Evolutionary conservation across 192 early-diverging fungal species (phyloP).

Genomic region (Dispira parvispora): DNA sequence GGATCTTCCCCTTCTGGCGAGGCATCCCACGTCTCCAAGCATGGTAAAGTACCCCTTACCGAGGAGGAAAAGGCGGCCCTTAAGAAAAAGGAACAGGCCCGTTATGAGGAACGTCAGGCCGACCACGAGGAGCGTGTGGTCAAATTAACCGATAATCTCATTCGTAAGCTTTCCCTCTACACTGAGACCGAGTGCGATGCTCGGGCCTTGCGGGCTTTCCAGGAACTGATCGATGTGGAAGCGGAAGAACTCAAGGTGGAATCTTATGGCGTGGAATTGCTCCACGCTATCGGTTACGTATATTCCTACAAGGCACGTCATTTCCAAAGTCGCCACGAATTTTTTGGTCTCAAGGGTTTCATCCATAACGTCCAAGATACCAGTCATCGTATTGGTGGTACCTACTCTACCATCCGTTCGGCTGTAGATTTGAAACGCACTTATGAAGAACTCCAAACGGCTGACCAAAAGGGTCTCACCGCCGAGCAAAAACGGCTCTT

Average conservation of each 20-base stretch:
- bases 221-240: conserved; percentile 52
- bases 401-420: conserved; percentile 77
- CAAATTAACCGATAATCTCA: conserved; percentile 53
- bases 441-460: conserved; percentile 75
- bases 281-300: conserved; percentile 85
- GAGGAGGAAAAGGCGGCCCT: conserved; percentile 39
- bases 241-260: conserved; percentile 79
- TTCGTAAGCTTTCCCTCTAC: conserved; percentile 61
- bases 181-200: conserved; percentile 39
- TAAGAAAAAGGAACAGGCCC: conserved; percentile 33
- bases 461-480: conserved; percentile 69
- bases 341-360: conserved; percentile 53
- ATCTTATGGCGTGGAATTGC: conserved; percentile 80
- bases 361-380: conserved; percentile 69
- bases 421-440: conserved; percentile 86
- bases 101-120: conserved; percentile 40
- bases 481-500: conserved; percentile 44
- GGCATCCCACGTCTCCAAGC: too few species aligned
- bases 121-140: conserved; percentile 45
- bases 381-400: conserved; percentile 78
- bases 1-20: too few species aligned
- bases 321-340: conserved; percentile 46
- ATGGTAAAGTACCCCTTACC: conserved; percentile 20
- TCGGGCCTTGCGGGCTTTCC: conserved; percentile 43
- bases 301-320: conserved; percentile 83